Conservation (phyloP, 805 yeast species). For the Hanseniaspora mollemarum region DNA sequence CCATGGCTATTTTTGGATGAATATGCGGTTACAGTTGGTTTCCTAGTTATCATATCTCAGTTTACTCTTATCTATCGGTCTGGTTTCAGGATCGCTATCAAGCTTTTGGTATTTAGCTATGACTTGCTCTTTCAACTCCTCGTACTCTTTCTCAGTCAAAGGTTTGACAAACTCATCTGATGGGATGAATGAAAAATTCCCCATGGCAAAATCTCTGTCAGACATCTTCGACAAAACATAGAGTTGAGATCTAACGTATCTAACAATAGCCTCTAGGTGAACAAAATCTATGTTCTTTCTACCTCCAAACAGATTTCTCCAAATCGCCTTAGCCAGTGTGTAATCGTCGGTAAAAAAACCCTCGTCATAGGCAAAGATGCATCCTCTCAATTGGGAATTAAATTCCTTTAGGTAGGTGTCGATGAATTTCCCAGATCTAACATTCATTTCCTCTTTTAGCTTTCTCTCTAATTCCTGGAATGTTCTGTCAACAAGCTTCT, state of each 20-base stretch:
- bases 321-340: conserved; percentile 63
- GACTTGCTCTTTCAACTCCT: conserved; percentile 39
- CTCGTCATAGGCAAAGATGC: conserved; percentile 84
- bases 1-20: no score
- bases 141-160: conserved; percentile 54
- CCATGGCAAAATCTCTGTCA: conserved; percentile 88
- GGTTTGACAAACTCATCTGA: conserved; percentile 70
- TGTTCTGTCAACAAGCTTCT: conserved; percentile 75
- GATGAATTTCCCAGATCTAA: conserved; percentile 66
- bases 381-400: conserved; percentile 80
- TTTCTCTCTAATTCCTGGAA: conserved; percentile 84
- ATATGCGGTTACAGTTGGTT: no score
- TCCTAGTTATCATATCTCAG: conserved; percentile 40
- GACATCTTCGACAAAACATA: conserved; percentile 76
- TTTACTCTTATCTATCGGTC: conserved; percentile 51
- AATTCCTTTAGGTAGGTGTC: conserved; percentile 82
- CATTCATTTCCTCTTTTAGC: conserved; percentile 75
- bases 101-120: conserved; percentile 43
- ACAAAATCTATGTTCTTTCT: conserved; percentile 68
- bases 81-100: conserved; percentile 33
- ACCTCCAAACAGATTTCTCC: conserved; percentile 89
- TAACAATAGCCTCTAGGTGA: conserved; percentile 78
- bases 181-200: conserved; percentile 72
- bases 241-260: conserved; percentile 78
- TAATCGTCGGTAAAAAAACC: conserved; percentile 72